Evolutionary conservation across 352 stramenopile genomes (phyloP).

Genomic region (Pythium insidiosum): DNA sequence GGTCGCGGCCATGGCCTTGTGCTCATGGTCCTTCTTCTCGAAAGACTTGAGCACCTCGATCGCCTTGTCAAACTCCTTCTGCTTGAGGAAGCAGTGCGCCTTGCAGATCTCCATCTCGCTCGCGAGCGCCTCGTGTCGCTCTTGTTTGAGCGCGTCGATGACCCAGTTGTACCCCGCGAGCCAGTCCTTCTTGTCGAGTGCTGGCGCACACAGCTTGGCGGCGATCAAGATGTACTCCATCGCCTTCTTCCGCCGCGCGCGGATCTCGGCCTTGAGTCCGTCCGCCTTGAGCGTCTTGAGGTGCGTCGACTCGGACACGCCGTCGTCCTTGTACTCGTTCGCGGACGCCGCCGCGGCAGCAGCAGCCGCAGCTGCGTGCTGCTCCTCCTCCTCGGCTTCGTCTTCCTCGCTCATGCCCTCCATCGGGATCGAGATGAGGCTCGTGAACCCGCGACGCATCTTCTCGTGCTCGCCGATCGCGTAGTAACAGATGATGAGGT

Average conservation of each 20-base stretch:
- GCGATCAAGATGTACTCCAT: constrained; percentile 92
- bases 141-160: constrained; percentile 88
- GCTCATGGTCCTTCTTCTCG: constrained; percentile 91
- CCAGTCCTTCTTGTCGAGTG: constrained; percentile 90
- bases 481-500: constrained; percentile 97
- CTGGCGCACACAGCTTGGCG: constrained; percentile 89
- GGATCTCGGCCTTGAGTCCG: constrained; percentile 74
- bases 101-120: constrained; percentile 90
- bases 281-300: constrained; percentile 58
- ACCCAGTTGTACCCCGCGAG: constrained; percentile 92
- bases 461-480: constrained; percentile 93
- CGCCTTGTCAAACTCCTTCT: constrained; percentile 92
- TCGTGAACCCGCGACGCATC: constrained; percentile 90
- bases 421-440: constrained; percentile 88
- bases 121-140: constrained; percentile 86
- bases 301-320: constrained; percentile 39
- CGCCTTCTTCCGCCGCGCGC: constrained; percentile 62
- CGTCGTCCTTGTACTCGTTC: constrained; percentile 32
- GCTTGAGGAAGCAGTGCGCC: constrained; percentile 84
- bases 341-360: too few relatives aligned
- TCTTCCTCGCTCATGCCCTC: constrained; percentile 78
- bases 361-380: too few relatives aligned
- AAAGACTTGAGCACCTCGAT: constrained; percentile 93
- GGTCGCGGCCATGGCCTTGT: constrained; percentile 91
- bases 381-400: constrained; percentile 82